Base-by-base conservation (phyloP, 2,329 filamentous ascomycete species). In the Fusarium sp. region DNA sequence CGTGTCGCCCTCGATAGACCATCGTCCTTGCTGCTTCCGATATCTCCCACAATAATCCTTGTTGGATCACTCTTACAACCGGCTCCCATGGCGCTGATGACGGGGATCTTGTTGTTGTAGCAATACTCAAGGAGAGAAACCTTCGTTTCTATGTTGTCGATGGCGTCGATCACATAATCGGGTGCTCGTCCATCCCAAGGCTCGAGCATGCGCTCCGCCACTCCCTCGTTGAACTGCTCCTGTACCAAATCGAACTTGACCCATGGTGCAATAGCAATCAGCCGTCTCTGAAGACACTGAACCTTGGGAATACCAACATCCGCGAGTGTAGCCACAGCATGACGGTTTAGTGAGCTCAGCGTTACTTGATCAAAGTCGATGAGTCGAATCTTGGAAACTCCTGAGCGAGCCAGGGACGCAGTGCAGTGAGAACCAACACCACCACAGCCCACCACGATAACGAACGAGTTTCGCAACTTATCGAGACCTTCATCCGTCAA, bases 281-380 rank as follows among this genome's bases (percentile, higher is more conserved):
- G 85, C 35, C 96, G 88, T 67, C 92, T 91, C 78, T 92, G 89
- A 61, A 99, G 90, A 77, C 94, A 97, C 65, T 93, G 90, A 2
- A 99, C 97, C 84, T 99, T 99, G 10, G 95, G 91, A 14, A 93
- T 95, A 27, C 97, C 97, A 2, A 99, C 97, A 79, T 99, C 97
- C 18, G 95, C 94, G 8, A 98, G 87, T 0, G 96, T 98, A 6
- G 97, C 97, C 1, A 99, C 93, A 10, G 97, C 95, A 83, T 99
- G 97, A n/a, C 97, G 88, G 83, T 99, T 99, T 64, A 99, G 86
- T 4, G 95, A 98, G 73, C 94, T 97, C 52, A 99, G 87, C 0
- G 95, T 97, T 37, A 99, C 96, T 87, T 99, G 97, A 82, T 99
- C 97, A 81, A 99, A 99, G 83, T 99, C 97, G 76, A 99, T 91